Percentiles rank a stretch among this genome's conserved stretches.
Evolutionary conservation across 2,329 filamentous ascomycete genomes (phyloP).

Genomic region (Byssoonygena ceratinophila): DNA sequence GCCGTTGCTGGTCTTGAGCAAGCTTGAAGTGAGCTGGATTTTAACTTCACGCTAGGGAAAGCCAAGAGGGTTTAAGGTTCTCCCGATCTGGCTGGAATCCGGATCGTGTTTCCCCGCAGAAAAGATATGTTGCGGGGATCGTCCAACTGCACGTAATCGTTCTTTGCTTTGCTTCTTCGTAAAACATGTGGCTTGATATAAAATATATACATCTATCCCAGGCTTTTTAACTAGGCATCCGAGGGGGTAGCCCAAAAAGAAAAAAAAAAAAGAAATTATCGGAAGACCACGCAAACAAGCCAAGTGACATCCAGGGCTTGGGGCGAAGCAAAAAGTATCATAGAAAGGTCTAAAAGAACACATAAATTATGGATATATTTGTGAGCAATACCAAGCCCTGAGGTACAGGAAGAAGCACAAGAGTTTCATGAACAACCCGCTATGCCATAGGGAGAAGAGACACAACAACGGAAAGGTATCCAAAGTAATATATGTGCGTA

Average conservation of each 20-base stretch:
- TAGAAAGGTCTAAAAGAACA: not conserved
- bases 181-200: not conserved
- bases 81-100: too few relatives aligned
- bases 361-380: constrained; percentile 5
- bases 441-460: constrained; percentile 15
- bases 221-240: constrained; percentile 2
- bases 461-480: not conserved
- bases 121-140: too few relatives aligned
- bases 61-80: too few relatives aligned
- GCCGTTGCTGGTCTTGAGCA: too few relatives aligned
- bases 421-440: constrained; percentile 13
- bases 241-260: not conserved
- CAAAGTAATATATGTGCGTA: constrained; percentile 6
- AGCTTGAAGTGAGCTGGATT: too few relatives aligned
- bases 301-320: not conserved
- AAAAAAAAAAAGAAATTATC: too few relatives aligned
- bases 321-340: not conserved
- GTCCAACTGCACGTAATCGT: not conserved
- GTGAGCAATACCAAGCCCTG: not conserved
- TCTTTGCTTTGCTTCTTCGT: not conserved
- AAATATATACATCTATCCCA: not conserved
- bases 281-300: not conserved
- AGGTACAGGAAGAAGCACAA: not conserved
- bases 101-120: too few relatives aligned
- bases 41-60: too few relatives aligned